Base-by-base conservation (phyloP, 345 rosid genomes). In the Lepidium didymum region DNA sequence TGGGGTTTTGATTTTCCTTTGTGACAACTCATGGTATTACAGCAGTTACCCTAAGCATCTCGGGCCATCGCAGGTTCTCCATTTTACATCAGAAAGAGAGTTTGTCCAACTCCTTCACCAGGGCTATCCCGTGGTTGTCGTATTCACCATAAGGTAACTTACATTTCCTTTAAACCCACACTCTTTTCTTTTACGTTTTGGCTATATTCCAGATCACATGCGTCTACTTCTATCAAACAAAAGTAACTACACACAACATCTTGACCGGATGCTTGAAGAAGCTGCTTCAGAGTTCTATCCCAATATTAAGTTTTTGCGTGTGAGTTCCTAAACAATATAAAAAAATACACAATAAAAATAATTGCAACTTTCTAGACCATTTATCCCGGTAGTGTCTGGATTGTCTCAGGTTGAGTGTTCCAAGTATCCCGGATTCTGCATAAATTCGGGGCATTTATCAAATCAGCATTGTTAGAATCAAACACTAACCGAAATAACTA, bases 391-490 rank as follows among this genome's bases (percentile, higher is more conserved):
- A 56, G 27, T 59, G 49, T 68, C 68, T 62, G 64, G 44, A 56
- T 67, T 45, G 59, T 67, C 29, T 81, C 78, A 94, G 99, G 99
- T 91, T 75, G 99, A 94, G 71, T 94, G 99, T 75, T 96, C 99
- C 62, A 94, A 91, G 75, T 94, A 86, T 77, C 99, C 97, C 1
- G 99, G 97, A 31, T 94, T 94, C 74, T 94, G 99, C 71, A 72
- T 91, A 45, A 29, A 5, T 4, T 15, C 10, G 0, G 29, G 6
- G 37, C 25, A 3, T 21, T 12, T 27, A 62, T 62, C 56, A 47
- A 64, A 64, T 41, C 8, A 10, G 41, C 16, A 64, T 18, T 44
- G 37, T 8, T 3, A 14, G 27, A 11, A 6, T 10, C 9, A 14
- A 21, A 25, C 13, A 53, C 10, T 31, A 4, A 61, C 64, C 8